Evolutionary conservation across 2,329 filamentous ascomycete species (phyloP), one percentile per base, ranked within the genome.

Genomic region (Exophiala bonariae): DNA sequence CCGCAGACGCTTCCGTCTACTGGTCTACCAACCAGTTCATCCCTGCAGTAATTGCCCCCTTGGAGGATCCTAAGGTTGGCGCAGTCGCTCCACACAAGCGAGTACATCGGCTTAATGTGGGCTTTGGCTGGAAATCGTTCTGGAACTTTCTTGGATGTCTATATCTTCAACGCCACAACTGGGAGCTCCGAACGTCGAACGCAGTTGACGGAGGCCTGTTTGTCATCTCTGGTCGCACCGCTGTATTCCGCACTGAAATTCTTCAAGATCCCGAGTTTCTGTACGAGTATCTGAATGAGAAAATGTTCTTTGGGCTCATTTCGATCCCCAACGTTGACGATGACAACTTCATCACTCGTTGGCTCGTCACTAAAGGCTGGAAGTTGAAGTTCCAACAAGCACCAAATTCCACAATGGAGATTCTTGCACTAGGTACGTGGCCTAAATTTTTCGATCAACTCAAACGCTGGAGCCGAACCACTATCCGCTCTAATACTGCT

Each of bases 161-260:
- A n/a, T 83, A 84, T 59, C 72, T 85, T 1, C 73, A 79, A 55
- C 76, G 81, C 0, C 79, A 83, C 61, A 83, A 83, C 59, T 85
- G 78, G 60, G 81, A 85, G 58, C 77, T 80, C 42, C 71, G 75
- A 1, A 69, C 78, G 0, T 77, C 76, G 5, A 79, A 78, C 50
- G 67, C 74, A 5, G 65, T 84, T 8, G 81, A 85, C 47, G 79
- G 79, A 7, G 79, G 78, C 8, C 71, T 81, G 16, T 82, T 79
- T 39, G 77, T 80, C 1, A 67, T 84, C 2, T 82, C 79, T 0
- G 78, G 79, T 0, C 72, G 80, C 4, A 83, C 80, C 1, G 70
- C 68, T 0, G 70, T 72, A 0, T 70, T 79, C 46, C 75, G 79
- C 10, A 74, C 79, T 0, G 20, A 59, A 0, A 77, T 85, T 41